Conservation (phyloP, 192 early-diverging fungal species). For the Linnemannia zychae region DNA sequence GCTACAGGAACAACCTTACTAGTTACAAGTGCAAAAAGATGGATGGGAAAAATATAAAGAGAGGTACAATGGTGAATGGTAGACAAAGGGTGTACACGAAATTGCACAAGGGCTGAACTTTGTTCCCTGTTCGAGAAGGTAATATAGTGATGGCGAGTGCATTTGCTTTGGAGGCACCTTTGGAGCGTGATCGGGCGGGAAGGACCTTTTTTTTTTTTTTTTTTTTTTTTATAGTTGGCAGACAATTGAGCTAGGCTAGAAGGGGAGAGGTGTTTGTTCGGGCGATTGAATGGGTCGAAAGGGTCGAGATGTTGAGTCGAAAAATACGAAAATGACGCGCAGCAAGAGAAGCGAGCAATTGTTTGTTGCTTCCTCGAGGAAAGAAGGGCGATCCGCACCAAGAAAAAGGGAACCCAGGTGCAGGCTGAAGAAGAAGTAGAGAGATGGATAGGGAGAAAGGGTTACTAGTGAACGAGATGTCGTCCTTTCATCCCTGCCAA, state of each 20-base stretch:
- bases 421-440: neutral
- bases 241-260: neutral
- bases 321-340: too few species aligned
- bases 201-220: neutral
- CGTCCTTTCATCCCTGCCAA: neutral
- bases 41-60: neutral
- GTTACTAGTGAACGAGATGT: neutral
- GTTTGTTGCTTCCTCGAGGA: too few species aligned
- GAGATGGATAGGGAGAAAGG: neutral
- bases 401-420: neutral
- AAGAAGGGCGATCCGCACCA: neutral
- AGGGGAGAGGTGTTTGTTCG: too few species aligned
- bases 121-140: neutral
- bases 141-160: neutral
- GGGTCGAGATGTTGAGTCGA: too few species aligned
- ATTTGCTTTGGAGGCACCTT: neutral
- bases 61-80: neutral
- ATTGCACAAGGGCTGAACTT: neutral
- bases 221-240: neutral
- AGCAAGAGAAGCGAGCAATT: too few species aligned
- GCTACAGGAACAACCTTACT: too few species aligned
- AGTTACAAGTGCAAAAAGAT: too few species aligned
- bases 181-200: conserved; percentile 1
- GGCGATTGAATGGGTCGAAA: too few species aligned
- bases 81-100: neutral